Base-by-base conservation (phyloP, 176 grass and related monocot genomes). In the Panicum miliaceum region DNA sequence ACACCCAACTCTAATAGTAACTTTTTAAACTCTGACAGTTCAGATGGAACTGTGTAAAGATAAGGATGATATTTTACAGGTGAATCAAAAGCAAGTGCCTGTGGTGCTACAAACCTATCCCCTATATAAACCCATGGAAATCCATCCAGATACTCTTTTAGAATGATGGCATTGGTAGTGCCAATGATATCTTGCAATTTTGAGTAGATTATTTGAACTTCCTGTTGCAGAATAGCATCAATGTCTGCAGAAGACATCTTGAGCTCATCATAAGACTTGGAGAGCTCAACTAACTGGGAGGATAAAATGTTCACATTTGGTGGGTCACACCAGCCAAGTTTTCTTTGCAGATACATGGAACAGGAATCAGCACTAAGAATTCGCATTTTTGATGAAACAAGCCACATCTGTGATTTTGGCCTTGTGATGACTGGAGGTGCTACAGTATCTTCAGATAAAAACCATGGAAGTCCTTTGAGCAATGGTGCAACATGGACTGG, bases 1-100 rank as follows among this genome's bases (percentile, higher is more conserved):
- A 98, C 95, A 72, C 95, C 95, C 46, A 95, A 86, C 71, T 88
- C 87, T 48, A 70, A 87, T 70, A 98, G 90, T 77, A 98, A 93
- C 37, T 47, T 84, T 89, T 90, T 92, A 84, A 91, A 98, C 73
- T 91, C 78, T 26, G 95, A 94, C 50, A 98, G 79, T 84, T 98
- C 95, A 68, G 95, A 98, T 43, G 95, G 95, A 86, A 98, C 92
- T 65, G 92, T 91, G 84, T 98, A 98, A 69, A 98, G 91, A 79
- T 98, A 95, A 57, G 95, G 92, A 77, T 92, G 92, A 81, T 98
- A 98, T 62, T 98, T 98, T 68, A 98, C 92, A 77, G 95, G 95
- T 10, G 92, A 98, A 65, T 98, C 95, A 94, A 98, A 98, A 72
- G 95, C 92, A 88, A 98, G 95, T 84, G 85, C 85, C 62, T 81